These are phyloP conservation scores for Ambrosiella beaveri DNA, from an alignment of 2,329 filamentous ascomycete species.

Conservation along the genomic window DNA sequence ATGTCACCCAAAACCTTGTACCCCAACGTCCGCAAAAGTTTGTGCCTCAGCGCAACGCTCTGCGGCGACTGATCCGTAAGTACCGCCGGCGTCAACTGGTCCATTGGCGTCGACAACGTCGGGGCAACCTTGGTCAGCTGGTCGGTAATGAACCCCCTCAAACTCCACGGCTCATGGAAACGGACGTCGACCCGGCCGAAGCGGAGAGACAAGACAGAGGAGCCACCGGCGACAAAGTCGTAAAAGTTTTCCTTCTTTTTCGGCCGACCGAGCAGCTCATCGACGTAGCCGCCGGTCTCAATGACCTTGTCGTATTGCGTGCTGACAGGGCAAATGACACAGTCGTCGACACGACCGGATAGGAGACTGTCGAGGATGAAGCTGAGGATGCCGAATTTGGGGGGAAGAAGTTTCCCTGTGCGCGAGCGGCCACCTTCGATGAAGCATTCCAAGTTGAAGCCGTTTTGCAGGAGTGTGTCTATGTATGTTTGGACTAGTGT, in stretches of 20 bases:
- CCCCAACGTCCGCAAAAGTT: conserved; percentile 68
- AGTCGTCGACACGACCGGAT: conserved; percentile 73
- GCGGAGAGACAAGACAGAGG: conserved; percentile 73
- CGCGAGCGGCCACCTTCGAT: conserved; percentile 87
- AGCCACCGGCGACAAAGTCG: conserved; percentile 70
- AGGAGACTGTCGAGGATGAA: conserved; percentile 84
- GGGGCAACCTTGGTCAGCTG: conserved; percentile 35
- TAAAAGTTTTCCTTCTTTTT: conserved; percentile 90
- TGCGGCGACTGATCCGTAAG: conserved; percentile 22
- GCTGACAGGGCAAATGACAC: conserved; percentile 86
- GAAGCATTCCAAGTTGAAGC: conserved; percentile 93
- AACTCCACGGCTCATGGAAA: conserved; percentile 91
- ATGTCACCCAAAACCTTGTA: conserved; percentile 90
- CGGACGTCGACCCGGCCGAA: conserved; percentile 86
- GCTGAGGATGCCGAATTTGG: conserved; percentile 87
- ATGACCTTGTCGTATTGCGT: conserved; percentile 99
- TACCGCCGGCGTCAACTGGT: conserved; percentile 26
- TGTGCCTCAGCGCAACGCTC: conserved; percentile 41
- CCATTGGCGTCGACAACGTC: conserved; percentile 16
- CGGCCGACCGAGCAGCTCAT: conserved; percentile 77
- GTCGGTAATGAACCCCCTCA: conserved; percentile 63
- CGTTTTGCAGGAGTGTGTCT: conserved; percentile 74
- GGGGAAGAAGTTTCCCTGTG: conserved; percentile 81
- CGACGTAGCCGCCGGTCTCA: conserved; percentile 92
- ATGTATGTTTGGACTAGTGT: conserved; percentile 94